Evolutionary conservation across 2,329 filamentous ascomycete genomes (phyloP).

Genomic region (Macrophomina tecta): DNA sequence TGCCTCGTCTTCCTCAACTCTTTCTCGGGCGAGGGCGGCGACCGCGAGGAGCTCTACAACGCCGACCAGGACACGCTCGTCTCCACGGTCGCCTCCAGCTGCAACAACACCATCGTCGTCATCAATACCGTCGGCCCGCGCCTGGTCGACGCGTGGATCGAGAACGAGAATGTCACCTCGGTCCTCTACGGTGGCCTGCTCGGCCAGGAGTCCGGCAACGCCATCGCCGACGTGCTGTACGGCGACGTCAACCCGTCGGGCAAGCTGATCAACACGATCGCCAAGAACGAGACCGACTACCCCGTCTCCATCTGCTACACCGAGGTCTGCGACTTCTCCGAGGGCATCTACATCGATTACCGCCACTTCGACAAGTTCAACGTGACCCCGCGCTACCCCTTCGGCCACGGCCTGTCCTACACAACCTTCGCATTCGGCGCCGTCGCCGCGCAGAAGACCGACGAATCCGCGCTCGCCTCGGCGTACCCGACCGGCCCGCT

Average conservation of each 20-base stretch:
- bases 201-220: slow-evolving; percentile 73
- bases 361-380: slow-evolving; percentile 49
- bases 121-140: slow-evolving; percentile 46
- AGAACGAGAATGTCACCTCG: slow-evolving; percentile 24
- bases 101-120: slow-evolving; percentile 71
- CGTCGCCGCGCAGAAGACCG: slow-evolving; percentile 37
- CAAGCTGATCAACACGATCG: slow-evolving; percentile 85
- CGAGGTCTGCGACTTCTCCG: slow-evolving; percentile 37
- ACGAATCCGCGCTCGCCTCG: neutral
- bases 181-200: slow-evolving; percentile 24
- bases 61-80: slow-evolving; percentile 58
- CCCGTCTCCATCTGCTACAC: slow-evolving; percentile 17
- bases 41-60: slow-evolving; percentile 23
- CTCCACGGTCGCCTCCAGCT: slow-evolving; percentile 71
- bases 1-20: slow-evolving; percentile 29
- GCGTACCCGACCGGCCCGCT: slow-evolving; percentile 32
- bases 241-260: slow-evolving; percentile 79
- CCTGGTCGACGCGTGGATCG: slow-evolving; percentile 26
- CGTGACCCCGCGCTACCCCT: slow-evolving; percentile 43
- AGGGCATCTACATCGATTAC: slow-evolving; percentile 55
- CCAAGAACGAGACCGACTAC: slow-evolving; percentile 73
- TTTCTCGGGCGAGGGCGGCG: slow-evolving; percentile 15
- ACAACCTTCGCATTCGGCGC: slow-evolving; percentile 23
- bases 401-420: slow-evolving; percentile 28
- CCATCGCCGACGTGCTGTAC: slow-evolving; percentile 79